These are phyloP conservation scores for Omphalea diandra DNA, from an alignment of 441 rosid genomes.

Conservation along the genomic window DNA sequence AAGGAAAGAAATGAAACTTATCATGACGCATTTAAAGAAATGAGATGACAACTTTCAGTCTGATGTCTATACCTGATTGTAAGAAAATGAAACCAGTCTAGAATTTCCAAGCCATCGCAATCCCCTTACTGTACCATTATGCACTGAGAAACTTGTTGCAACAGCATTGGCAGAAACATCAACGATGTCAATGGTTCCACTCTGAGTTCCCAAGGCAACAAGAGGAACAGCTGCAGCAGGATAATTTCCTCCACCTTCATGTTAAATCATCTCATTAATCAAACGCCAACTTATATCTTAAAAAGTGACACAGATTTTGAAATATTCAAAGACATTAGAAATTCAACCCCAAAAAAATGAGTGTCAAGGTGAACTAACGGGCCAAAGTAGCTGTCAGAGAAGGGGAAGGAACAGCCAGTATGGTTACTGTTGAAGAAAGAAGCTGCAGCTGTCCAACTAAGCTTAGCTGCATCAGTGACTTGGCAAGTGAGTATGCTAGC, in stretches of 20 bases:
- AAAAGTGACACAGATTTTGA: slow-evolving; percentile 14
- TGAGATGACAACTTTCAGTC: slow-evolving; percentile 14
- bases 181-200: slow-evolving; percentile 78
- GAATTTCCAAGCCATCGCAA: slow-evolving; percentile 98
- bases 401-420: slow-evolving; percentile 95
- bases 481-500: slow-evolving; percentile 21
- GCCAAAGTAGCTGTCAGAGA: slow-evolving; percentile 95
- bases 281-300: slow-evolving; percentile 13
- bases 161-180: slow-evolving; percentile 97
- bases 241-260: slow-evolving; percentile 88
- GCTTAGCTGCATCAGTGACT: slow-evolving; percentile 62
- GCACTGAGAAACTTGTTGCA: slow-evolving; percentile 85
- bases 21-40: slow-evolving; percentile 14
- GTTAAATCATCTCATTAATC: slow-evolving; percentile 32
- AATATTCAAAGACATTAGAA: slow-evolving; percentile 19
- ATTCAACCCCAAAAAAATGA: slow-evolving; percentile 15
- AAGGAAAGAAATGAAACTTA: neutral
- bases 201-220: slow-evolving; percentile 98
- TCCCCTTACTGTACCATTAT: slow-evolving; percentile 76
- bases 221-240: slow-evolving; percentile 96
- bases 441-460: slow-evolving; percentile 91
- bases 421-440: slow-evolving; percentile 90
- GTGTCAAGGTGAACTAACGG: slow-evolving; percentile 58
- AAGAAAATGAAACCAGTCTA: slow-evolving; percentile 93
- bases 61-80: slow-evolving; percentile 65